Conservation (phyloP, 768 basidiomycete species). For the Leccinum uliginosum region DNA sequence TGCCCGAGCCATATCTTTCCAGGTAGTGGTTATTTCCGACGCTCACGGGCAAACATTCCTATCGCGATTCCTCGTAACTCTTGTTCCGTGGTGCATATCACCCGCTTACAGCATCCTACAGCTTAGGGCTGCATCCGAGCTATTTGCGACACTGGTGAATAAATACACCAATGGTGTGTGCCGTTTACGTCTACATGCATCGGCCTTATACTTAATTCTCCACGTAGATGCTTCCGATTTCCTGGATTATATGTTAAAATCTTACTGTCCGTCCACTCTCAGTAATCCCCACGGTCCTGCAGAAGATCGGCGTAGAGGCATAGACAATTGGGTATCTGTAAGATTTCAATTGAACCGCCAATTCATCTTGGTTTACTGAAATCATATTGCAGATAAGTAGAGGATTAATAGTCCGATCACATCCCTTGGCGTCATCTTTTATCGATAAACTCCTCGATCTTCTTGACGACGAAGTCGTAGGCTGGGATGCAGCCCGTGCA, state of each 20-base stretch:
- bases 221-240: slow-evolving; percentile 45
- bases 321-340: slow-evolving; percentile 71
- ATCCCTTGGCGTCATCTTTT: slow-evolving; percentile 52
- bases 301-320: slow-evolving; percentile 45
- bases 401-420: slow-evolving; percentile 72
- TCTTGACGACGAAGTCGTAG: slow-evolving; percentile 61
- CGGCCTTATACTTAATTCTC: not conserved
- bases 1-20: not conserved
- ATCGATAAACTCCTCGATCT: slow-evolving; percentile 64
- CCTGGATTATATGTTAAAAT: slow-evolving; percentile 36
- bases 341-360: slow-evolving; percentile 10
- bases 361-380: not conserved
- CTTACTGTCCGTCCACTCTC: slow-evolving; percentile 50
- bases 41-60: slow-evolving; percentile 45
- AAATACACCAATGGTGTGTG: slow-evolving; percentile 65
- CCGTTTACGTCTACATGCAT: not conserved
- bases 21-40: slow-evolving; percentile 37
- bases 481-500: slow-evolving; percentile 70
- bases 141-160: slow-evolving; percentile 71
- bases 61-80: slow-evolving; percentile 45
- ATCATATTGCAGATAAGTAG: slow-evolving; percentile 57
- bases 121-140: slow-evolving; percentile 49
- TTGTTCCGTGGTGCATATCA: slow-evolving; percentile 59
- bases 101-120: slow-evolving; percentile 47
- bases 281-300: slow-evolving; percentile 26